Evolutionary conservation across 192 early-diverging fungal species (phyloP), one percentile per base, ranked within the genome.

Genomic region (Coemansia sp.): DNA sequence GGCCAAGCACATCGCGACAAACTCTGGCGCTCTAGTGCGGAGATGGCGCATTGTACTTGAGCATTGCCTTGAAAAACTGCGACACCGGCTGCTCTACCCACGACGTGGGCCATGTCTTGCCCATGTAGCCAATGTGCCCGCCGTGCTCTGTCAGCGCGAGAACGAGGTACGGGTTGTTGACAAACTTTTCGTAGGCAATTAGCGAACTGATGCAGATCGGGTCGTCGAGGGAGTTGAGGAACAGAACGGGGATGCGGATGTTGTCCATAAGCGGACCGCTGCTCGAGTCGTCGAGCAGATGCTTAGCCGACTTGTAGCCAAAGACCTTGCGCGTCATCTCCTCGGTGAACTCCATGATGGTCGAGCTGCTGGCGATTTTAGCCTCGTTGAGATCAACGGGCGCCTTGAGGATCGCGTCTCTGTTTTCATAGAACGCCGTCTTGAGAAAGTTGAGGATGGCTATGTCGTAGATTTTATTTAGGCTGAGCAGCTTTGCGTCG

Each of bases 281-380:
- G 65, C 85, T 88, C 18, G 86, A 87, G 55, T 87, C 86, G 13
- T 85, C 79, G 55, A 91, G 85, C 32, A 90, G 94, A 58, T 94
- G 90, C 61, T 91, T 82, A 7, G 93, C 93, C 19, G 90, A 91
- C 53, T 85, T 73, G 77, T 88, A 97, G 28, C 86, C 85, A 74
- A 91, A 92, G 35, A 85, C 74, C 46, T 79, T 81, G 32, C 89
- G 82, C 3, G 94, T 97, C 54, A 88, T 85, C 6, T 67, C 65
- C 49, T 91, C 88, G 52, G 96, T 95, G 79, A 95, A 98, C 60
- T 94, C 87, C 52, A 88, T 81, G 32, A 98, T 85, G 7, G 82
- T 87, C 1, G 70, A 63, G 19, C 85, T 75, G 9, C 75, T 74
- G 25, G 80, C 55, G 13, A 94, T 80, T 13, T 78, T 58, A 5